Evolutionary conservation across 371 early-diverging fungal species (phyloP), one percentile per base, ranked within the genome.

Genomic region (Rhizopus arrhizus): DNA sequence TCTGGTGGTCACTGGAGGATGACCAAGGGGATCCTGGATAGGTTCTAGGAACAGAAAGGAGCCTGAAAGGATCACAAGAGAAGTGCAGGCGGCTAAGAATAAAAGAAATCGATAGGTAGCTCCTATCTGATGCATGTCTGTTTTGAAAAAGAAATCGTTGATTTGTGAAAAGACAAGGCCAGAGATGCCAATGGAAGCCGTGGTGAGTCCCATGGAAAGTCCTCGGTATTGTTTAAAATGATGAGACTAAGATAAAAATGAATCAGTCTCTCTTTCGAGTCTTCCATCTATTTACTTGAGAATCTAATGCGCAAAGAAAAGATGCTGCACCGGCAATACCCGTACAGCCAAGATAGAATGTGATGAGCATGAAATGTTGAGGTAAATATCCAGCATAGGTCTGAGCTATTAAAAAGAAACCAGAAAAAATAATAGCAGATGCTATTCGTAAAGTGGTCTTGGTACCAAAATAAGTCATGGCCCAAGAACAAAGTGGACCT

Each of bases 91-190:
- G 0, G 77, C 64, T 61, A 76, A 58, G 38, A 79, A 79, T 36
- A 74, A 53, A 12, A 79, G 54, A 47, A 76, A 73, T 13, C 61
- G 65, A 36, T 76, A 13, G 22, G 60, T 46, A 40, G 47, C 66
- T 9, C 59, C 56, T 10, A 31, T 15, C 45, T 56, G 64, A 5
- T 56, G 48, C 10, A 32, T 13, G 0, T 71, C 63, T 8, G 51
- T 60, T 43, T 52, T 47, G 56, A 76, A 79, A 36, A 72, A 69
- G 10, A 67, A 42, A 45, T 79, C 80, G 32, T 79, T 73, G 56
- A 79, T 72, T 29, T 76, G 76, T 5, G 80, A 79, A 51, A 70
- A 79, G 5, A 79, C 74, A 35, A 79, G 60, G 13, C 80, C 80
- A 50, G 73, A 74, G 8, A 69, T 58, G 11, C 80, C 74, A 0